Conservation (phyloP, 306 rosid species). For the Datisca glomerata region DNA sequence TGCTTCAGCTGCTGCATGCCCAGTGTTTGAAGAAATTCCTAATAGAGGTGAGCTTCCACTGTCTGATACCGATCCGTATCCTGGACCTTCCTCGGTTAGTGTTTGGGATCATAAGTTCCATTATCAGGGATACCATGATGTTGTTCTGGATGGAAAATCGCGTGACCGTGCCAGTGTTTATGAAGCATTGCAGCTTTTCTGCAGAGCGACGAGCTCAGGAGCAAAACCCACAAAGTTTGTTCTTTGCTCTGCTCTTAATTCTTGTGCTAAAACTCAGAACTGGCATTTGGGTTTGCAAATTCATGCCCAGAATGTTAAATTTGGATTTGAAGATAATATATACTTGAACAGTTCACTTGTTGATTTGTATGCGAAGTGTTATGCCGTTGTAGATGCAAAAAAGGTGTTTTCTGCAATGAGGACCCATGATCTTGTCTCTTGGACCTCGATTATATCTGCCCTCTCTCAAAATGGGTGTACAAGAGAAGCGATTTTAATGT, state of each 20-base stretch:
- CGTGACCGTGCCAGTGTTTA: background rate
- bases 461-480: conserved; percentile 31
- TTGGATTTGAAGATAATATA: conserved; percentile 34
- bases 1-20: background rate
- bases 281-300: conserved; percentile 33
- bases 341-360: conserved; percentile 36
- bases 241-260: conserved; percentile 40
- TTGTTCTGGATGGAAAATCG: background rate
- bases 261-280: conserved; percentile 35
- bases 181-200: conserved; percentile 11
- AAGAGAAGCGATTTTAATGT: conserved; percentile 33
- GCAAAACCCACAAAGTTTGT: conserved; percentile 19
- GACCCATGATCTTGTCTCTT: conserved; percentile 49
- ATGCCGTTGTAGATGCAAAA: conserved; percentile 32
- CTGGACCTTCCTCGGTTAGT: background rate
- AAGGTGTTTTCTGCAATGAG: conserved; percentile 38
- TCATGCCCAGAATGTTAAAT: conserved; percentile 33
- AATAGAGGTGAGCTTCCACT: background rate
- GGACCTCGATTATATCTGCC: conserved; percentile 53
- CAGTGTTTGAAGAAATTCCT: background rate
- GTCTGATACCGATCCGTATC: background rate
- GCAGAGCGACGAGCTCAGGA: conserved; percentile 10
- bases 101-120: background rate
- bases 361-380: conserved; percentile 50
- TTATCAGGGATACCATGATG: background rate